These are phyloP conservation scores for Xerocomellus amylosporus DNA, from an alignment of 768 basidiomycete species.

Conservation along the genomic window DNA sequence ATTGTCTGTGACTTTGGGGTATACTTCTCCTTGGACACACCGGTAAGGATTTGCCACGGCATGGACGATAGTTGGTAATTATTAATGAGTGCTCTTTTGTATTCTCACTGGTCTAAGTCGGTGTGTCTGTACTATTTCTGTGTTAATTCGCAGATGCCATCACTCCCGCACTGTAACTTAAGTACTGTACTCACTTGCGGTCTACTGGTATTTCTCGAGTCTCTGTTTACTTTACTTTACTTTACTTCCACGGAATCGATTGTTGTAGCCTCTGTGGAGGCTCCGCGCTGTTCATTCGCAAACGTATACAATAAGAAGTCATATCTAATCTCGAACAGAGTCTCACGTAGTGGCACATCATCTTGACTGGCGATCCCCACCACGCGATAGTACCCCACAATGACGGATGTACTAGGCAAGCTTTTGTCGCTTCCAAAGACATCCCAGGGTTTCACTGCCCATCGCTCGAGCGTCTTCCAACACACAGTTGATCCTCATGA, in stretches of 20 bases:
- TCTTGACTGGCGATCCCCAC: neutral
- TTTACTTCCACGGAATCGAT: neutral
- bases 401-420: conserved; percentile 37
- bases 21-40: neutral
- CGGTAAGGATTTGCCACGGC: conserved; percentile 2
- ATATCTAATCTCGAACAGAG: too few species aligned
- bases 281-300: neutral
- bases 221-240: neutral
- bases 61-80: neutral
- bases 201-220: too few species aligned
- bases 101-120: neutral
- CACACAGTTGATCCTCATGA: conserved; percentile 29
- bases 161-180: neutral
- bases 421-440: conserved; percentile 50
- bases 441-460: conserved; percentile 47
- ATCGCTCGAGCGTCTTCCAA: conserved; percentile 39
- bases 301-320: too few species aligned
- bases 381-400: conserved; percentile 5
- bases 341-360: neutral
- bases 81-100: too few species aligned
- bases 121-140: too few species aligned
- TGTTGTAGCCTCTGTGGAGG: too few species aligned
- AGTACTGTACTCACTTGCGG: neutral
- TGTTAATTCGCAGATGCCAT: neutral
- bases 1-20: neutral